Base-by-base conservation (phyloP, 192 early-diverging fungal species). In the Lobosporangium transversale region DNA sequence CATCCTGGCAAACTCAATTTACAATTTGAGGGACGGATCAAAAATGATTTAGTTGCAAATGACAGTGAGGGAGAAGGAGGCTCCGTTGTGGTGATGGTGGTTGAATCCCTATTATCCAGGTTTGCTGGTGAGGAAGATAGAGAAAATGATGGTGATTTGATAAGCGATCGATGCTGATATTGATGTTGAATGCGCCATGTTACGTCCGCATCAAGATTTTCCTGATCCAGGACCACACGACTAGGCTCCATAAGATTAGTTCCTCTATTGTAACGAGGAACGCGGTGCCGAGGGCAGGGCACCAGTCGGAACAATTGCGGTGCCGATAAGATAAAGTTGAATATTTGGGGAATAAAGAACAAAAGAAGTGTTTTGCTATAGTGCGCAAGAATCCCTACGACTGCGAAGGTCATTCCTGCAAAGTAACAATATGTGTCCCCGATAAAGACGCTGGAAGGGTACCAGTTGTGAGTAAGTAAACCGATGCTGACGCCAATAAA, bases 331-430 rank as follows among this genome's bases (percentile, higher is more conserved):
- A 98, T 27, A 82, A 99, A 99, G 78, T 99, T 99, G 78, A 99
- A 95, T 12, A 97, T 88, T 78, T 99, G 98, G 0, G 98, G 98
- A 7, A 96, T 74, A 79, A 98, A 97, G 66, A 99, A 92, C 48
- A 99, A 71, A 42, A 99, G 58, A 51, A 99, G 73, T 0, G 97
- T 98, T 64, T 98, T 98, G 49, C 90, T 93, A 65, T 97, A 95
- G 49, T 97, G 94, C 12, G 94, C 92, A 43, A 97, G 68, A 62
- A 99, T 96, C 0, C 95, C 96, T 14, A 97, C 94, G 2, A 99
- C 98, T 0, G 98, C 95, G 86, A 99, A 96, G 0, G 94, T 94
- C 97, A 99, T 99, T 4, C 98, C 98, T 3, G 96, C 95, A 90
- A 98, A 98, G 63, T 99, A 99, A 70, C 92, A 92, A 67, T 90